phyloP scores from a whole-genome alignment of 495 filamentous ascomycete species.

The Lasiosphaeria hispida region DNA sequence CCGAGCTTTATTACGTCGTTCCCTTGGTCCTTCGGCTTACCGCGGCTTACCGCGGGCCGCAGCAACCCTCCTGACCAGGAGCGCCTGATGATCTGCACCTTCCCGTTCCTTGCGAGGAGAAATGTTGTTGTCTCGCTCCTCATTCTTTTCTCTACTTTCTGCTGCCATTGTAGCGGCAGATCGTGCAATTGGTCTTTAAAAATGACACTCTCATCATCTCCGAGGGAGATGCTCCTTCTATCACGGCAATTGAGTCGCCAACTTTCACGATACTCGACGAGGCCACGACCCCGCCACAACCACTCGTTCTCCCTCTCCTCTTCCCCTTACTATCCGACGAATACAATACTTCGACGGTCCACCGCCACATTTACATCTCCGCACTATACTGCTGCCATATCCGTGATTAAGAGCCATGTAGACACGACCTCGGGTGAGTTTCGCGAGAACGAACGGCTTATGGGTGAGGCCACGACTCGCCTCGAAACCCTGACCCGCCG shows the following conservation, averaged over 20 bases:
- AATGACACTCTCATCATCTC: constrained; percentile 39
- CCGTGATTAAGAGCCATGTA: constrained; percentile 69
- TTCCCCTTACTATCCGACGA: constrained; percentile 10
- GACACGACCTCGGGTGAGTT: constrained; percentile 77
- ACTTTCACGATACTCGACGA: constrained; percentile 18
- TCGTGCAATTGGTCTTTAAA: constrained; percentile 3
- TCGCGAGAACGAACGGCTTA: constrained; percentile 75
- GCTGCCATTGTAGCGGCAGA: constrained; percentile 2
- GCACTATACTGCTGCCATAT: constrained; percentile 72
- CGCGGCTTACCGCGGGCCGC: constrained; percentile 37
- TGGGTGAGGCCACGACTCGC: constrained; percentile 65
- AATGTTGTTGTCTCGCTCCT: not conserved
- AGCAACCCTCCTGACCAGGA: constrained; percentile 16
- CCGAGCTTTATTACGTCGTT: constrained; percentile 13
- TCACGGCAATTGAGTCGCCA: constrained; percentile 44
- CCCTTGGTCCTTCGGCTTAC: constrained; percentile 24
- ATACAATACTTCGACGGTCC: constrained; percentile 26
- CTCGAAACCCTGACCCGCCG: constrained; percentile 67
- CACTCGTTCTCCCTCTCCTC: not conserved
- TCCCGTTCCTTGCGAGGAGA: not conserved
- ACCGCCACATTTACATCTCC: constrained; percentile 62
- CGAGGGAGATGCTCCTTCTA: constrained; percentile 35
- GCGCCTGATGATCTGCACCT: not conserved
- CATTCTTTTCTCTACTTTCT: not conserved
- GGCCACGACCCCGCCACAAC: not conserved